Evolutionary conservation across 768 basidiomycete species (phyloP).

Genomic region (Termitomyces sp.): DNA sequence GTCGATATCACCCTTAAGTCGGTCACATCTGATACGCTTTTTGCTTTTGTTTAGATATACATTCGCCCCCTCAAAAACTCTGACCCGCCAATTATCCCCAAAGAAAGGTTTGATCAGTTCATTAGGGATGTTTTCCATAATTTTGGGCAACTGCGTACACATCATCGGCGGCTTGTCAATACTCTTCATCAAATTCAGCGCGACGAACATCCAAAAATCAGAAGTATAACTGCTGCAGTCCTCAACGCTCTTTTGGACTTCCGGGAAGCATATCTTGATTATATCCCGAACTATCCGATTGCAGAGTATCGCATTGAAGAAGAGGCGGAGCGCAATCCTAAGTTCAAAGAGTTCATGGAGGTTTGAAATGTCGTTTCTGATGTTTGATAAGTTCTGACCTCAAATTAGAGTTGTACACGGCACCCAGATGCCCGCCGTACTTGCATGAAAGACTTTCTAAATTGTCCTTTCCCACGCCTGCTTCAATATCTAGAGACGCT

Average conservation of each 20-base stretch:
- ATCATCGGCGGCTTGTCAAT: slow-evolving; percentile 75
- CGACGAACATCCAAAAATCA: slow-evolving; percentile 79
- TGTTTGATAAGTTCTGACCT: not conserved
- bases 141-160: slow-evolving; percentile 64
- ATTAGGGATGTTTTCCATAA: slow-evolving; percentile 89
- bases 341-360: slow-evolving; percentile 77
- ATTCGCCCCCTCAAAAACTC: slow-evolving; percentile 68
- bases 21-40: not conserved
- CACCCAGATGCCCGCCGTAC: slow-evolving; percentile 76
- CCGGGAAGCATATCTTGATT: slow-evolving; percentile 88
- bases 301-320: slow-evolving; percentile 85
- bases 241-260: slow-evolving; percentile 89
- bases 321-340: slow-evolving; percentile 73
- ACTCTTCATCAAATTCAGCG: slow-evolving; percentile 81
- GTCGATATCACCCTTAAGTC: not conserved
- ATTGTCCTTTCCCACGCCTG: slow-evolving; percentile 84
- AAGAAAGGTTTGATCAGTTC: slow-evolving; percentile 67
- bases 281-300: slow-evolving; percentile 88
- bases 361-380: slow-evolving; percentile 29
- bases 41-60: slow-evolving; percentile 58
- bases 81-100: slow-evolving; percentile 74
- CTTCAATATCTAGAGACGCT: slow-evolving; percentile 84
- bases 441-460: slow-evolving; percentile 90
- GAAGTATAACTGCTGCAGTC: slow-evolving; percentile 78
- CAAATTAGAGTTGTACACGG: slow-evolving; percentile 35